Percentiles rank a stretch among this genome's conserved stretches.
These are phyloP conservation scores for Cladosporium sp. DNA, from an alignment of 2,329 filamentous ascomycete species.

Conservation along the genomic window DNA sequence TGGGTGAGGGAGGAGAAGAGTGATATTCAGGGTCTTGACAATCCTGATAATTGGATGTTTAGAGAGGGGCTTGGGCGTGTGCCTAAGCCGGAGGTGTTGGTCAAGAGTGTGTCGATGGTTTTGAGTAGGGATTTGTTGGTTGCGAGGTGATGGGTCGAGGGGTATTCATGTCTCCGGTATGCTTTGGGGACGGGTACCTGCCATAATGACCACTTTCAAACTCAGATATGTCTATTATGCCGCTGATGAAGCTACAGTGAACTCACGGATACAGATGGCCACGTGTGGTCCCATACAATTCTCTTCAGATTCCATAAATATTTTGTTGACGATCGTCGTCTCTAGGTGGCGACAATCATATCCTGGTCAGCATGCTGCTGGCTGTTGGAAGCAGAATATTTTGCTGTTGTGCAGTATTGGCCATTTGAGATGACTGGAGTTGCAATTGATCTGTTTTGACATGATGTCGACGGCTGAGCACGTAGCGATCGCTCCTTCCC, in stretches of 20 bases:
- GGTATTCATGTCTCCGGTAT: not conserved
- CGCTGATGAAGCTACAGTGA: not conserved
- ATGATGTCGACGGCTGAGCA: too few species aligned
- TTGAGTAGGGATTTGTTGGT: slow-evolving; percentile 12
- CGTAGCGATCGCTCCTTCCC: not conserved
- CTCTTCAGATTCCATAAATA: too few species aligned
- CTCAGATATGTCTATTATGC: not conserved
- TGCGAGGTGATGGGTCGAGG: not conserved
- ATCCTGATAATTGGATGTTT: slow-evolving; percentile 9
- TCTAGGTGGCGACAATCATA: too few species aligned
- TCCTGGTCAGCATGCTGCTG: too few species aligned
- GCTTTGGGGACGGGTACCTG: not conserved
- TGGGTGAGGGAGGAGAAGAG: slow-evolving; percentile 15
- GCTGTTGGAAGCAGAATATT: too few species aligned
- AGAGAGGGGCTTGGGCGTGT: slow-evolving; percentile 10
- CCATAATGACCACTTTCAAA: not conserved
- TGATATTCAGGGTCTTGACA: slow-evolving; percentile 5
- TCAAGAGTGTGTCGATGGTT: slow-evolving; percentile 4
- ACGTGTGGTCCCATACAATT: too few species aligned
- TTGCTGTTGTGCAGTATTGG: too few species aligned
- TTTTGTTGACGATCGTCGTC: too few species aligned
- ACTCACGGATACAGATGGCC: not conserved
- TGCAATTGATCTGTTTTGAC: too few species aligned
- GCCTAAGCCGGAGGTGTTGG: slow-evolving; percentile 7
- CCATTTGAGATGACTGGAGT: too few species aligned